Evolutionary conservation across 2,329 filamentous ascomycete species (phyloP).

Genomic region (Phialocephala subalpina): DNA sequence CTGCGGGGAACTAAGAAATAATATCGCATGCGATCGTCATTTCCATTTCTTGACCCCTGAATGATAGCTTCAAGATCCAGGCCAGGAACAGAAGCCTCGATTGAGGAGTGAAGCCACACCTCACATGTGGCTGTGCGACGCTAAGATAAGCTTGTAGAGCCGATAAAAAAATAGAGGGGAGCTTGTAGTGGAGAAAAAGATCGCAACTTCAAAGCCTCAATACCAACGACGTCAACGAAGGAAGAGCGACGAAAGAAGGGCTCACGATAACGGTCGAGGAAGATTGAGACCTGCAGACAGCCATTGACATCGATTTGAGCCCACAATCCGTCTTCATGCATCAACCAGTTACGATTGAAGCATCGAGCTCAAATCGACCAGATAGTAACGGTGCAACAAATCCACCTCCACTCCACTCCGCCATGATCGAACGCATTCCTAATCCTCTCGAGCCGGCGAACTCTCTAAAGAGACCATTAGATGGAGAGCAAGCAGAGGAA

Average conservation of each 20-base stretch:
- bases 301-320: not conserved
- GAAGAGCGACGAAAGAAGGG: not conserved
- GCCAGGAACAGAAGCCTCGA: constrained; percentile 20
- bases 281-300: not conserved
- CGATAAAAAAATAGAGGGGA: constrained; percentile 30
- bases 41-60: no score
- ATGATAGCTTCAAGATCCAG: constrained; percentile 8
- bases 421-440: constrained; percentile 32
- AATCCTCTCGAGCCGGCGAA: constrained; percentile 31
- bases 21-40: not conserved
- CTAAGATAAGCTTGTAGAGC: constrained; percentile 40
- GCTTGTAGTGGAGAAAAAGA: not conserved
- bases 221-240: not conserved
- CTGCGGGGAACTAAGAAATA: constrained; percentile 14
- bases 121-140: constrained; percentile 20
- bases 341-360: not conserved
- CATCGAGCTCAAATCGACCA: not conserved
- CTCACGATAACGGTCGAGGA: not conserved
- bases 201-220: not conserved
- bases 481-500: constrained; percentile 30
- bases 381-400: not conserved
- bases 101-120: constrained; percentile 8
- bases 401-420: not conserved
- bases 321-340: not conserved
- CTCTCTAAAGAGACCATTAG: constrained; percentile 40